Evolutionary conservation across 345 rosid genomes (phyloP).

Genomic region (Salix arbutifolia): DNA sequence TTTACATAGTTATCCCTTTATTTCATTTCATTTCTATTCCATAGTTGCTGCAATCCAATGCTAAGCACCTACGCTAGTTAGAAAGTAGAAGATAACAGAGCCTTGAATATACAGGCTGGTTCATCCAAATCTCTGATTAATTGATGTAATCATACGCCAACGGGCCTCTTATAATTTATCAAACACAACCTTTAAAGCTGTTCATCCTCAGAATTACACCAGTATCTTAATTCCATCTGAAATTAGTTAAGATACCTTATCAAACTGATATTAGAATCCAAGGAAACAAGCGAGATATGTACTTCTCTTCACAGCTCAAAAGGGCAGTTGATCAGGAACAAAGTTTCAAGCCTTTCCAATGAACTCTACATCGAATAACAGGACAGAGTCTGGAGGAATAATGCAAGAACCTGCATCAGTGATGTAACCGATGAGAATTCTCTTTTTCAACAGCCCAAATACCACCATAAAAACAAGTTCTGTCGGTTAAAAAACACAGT

Average conservation of each 20-base stretch:
- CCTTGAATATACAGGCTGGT: neutral
- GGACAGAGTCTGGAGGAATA: conserved; percentile 82
- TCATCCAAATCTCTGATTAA: neutral
- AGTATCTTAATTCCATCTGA: too few species aligned
- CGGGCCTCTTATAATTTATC: neutral
- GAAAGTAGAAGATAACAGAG: neutral
- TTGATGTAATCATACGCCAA: neutral
- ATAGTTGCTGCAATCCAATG: neutral
- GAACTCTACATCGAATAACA: conserved; percentile 75
- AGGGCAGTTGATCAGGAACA: neutral
- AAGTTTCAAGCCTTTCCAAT: conserved; percentile 57
- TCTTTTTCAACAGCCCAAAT: neutral
- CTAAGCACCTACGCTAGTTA: neutral
- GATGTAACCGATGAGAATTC: neutral
- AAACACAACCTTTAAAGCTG: neutral
- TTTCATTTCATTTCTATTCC: too few species aligned
- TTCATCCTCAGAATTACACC: neutral
- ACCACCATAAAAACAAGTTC: neutral
- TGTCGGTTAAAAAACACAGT: neutral
- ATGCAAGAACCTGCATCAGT: conserved; percentile 69
- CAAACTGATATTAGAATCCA: too few species aligned
- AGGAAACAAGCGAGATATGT: neutral
- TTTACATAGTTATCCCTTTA: too few species aligned
- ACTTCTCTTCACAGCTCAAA: neutral
- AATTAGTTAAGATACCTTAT: too few species aligned